Percentiles rank a stretch among this genome's conserved stretches.
These are phyloP conservation scores for Suhomyces bokatorum DNA, from an alignment of 1,139 yeast species.

Conservation along the genomic window DNA sequence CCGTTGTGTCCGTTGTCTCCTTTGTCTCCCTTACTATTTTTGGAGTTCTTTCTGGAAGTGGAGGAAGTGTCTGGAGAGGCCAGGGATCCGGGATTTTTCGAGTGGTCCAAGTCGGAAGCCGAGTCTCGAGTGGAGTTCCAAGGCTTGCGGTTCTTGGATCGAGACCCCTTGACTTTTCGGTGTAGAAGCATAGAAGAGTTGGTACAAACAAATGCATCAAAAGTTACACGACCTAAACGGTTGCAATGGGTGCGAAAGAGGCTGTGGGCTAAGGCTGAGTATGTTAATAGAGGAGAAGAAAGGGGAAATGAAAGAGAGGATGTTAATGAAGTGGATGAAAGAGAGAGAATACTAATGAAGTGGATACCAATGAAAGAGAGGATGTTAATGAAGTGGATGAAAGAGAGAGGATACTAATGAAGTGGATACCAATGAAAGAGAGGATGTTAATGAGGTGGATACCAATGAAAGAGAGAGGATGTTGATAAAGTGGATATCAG, in stretches of 20 bases:
- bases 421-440: too few species aligned
- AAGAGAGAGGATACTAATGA: too few species aligned
- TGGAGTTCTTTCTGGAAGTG: not conserved
- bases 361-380: too few species aligned
- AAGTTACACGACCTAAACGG: constrained; percentile 5
- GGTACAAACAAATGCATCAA: constrained; percentile 4
- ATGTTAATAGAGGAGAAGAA: not conserved
- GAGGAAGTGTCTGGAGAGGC: not conserved
- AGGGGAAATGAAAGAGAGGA: not conserved
- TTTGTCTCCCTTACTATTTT: not conserved
- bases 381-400: too few species aligned
- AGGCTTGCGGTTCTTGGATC: constrained; percentile 1
- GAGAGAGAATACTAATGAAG: too few species aligned
- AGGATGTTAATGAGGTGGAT: too few species aligned
- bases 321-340: too few species aligned
- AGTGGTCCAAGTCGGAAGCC: not conserved
- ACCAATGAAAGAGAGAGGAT: too few species aligned
- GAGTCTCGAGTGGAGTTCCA: constrained; percentile 1
- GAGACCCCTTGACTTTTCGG: constrained; percentile 1
- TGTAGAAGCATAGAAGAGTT: constrained; percentile 2
- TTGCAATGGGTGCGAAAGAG: constrained; percentile 9
- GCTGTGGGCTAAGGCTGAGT: not conserved
- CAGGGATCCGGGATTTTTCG: not conserved
- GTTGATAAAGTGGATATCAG: too few species aligned
- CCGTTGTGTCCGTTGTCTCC: not conserved